Base-by-base conservation (phyloP, 1,284 basidiomycete genomes). In the Kwoniella shivajii region DNA sequence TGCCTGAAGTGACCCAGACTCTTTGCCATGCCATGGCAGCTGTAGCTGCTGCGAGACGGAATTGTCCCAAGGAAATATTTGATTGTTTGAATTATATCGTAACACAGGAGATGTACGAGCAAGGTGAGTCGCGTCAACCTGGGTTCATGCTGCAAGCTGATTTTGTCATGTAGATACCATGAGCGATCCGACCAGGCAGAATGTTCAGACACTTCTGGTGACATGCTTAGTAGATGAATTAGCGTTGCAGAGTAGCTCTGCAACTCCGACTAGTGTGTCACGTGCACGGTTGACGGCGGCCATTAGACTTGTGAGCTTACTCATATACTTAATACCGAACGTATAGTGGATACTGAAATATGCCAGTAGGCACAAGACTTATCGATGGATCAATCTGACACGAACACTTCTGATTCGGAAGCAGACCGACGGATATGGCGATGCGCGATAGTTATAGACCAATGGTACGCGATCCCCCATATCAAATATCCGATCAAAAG, bases 221-320 rank as follows among this genome's bases (percentile, higher is more conserved):
- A 51, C 60, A 18, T 62, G 56, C 29, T 51, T 69, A 4, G 62
- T 67, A 3, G 68, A 69, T 52, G 65, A 69, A 26, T 55, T 69
- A 1, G 60, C 56, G 1, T 16, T 66, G 13, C 55, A 57, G 27
- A 49, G 56, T 4, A 59, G 63, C 2, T 38, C 44, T 2, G 67
- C 64, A 6, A 54, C 61, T 1, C 58, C 65, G 3, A 37, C 34
- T 10, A 56, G 57, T 14, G 54, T 67, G 4, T 43, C 52, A 1
- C 46, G 67, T 14, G 34, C 59, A 4, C 49, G 67, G 26, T 30
- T 69, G n/a, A 14, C 53, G 1, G 57, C 63, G 6, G 66, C 66
- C 3, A 60, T 65, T 3, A 44, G 57, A n/a, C 60, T 66, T 60
- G 60, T 59, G 24, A 54, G 62, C 44, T 11, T 20, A 27, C 36